Conservation (phyloP, 208 protist genomes). For the Herpetomonas samuelpessoai region DNA sequence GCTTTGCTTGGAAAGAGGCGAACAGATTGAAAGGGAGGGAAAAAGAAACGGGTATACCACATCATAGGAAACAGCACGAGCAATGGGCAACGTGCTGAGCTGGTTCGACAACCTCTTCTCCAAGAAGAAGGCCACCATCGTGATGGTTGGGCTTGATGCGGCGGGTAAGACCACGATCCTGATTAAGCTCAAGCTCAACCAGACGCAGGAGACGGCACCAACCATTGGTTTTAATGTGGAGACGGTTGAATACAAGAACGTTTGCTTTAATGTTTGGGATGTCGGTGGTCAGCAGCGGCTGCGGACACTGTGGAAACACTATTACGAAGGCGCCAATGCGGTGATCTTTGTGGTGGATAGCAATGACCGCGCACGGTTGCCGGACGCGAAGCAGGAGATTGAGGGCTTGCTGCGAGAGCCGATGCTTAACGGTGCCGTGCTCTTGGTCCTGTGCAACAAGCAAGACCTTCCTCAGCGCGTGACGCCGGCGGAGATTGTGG, state of each 20-base stretch:
- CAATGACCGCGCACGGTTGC: conserved; percentile 84
- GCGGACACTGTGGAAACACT: conserved; percentile 95
- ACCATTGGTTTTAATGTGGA: conserved; percentile 99
- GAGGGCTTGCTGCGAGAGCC: conserved; percentile 78
- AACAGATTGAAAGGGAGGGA: no score
- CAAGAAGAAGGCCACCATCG: conserved; percentile 92
- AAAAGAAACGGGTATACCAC: no score
- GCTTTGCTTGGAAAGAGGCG: no score
- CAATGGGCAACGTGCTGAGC: conserved; percentile 65
- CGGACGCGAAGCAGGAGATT: conserved; percentile 80
- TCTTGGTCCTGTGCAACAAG: conserved; percentile 97
- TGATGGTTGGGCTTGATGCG: conserved; percentile 96
- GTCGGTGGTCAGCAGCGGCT: conserved; percentile 97
- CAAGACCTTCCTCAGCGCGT: conserved; percentile 86
- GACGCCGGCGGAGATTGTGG: conserved; percentile 57
- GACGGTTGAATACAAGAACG: conserved; percentile 97
- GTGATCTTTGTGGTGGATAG: conserved; percentile 95
- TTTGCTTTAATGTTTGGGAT: conserved; percentile 98
- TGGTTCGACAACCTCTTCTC: conserved; percentile 74
- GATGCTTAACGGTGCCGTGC: conserved; percentile 59
- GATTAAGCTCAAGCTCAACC: conserved; percentile 96
- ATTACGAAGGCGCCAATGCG: conserved; percentile 95
- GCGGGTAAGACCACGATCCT: conserved; percentile 98
- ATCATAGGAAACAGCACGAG: conserved; percentile 1
- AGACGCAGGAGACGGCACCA: conserved; percentile 96